Conservation (phyloP, 305 asterid species). For the Fraxinus latifolia region DNA sequence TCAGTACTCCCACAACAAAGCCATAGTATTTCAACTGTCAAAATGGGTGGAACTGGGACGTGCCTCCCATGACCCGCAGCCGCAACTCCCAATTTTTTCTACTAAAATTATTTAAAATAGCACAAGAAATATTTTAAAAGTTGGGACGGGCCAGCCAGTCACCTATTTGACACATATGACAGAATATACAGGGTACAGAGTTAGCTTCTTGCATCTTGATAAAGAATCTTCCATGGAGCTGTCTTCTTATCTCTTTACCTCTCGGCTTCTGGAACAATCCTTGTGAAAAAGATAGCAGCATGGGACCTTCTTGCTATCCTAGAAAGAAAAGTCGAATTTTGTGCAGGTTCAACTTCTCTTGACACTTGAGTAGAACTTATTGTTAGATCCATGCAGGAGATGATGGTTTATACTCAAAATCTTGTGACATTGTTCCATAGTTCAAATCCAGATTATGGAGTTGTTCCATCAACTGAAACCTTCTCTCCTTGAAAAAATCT, state of each 20-base stretch:
- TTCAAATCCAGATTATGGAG: slow-evolving; percentile 78
- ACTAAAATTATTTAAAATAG: background rate
- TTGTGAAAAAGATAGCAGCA: background rate
- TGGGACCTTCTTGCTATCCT: background rate
- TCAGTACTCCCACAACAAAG: background rate
- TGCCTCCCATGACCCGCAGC: slow-evolving; percentile 5
- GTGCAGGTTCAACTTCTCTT: background rate
- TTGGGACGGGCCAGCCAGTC: background rate
- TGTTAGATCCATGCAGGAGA: slow-evolving; percentile 85
- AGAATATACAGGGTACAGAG: slow-evolving; percentile 44
- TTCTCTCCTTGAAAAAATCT: slow-evolving; percentile 89
- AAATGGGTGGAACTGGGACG: background rate
- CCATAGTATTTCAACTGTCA: background rate
- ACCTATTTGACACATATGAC: slow-evolving; percentile 17
- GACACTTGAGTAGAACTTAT: slow-evolving; percentile 16
- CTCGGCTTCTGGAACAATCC: background rate
- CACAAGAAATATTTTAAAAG: background rate
- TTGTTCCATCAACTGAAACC: slow-evolving; percentile 95
- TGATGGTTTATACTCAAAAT: slow-evolving; percentile 60
- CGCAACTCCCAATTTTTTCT: slow-evolving; percentile 8
- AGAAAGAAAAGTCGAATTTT: background rate
- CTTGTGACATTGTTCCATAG: slow-evolving; percentile 56
- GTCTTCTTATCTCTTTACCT: background rate
- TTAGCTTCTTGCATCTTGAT: background rate
- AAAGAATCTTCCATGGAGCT: background rate